A percentile compares a stretch with the other conserved stretches of the same genome.
Evolutionary conservation across 208 protist species (phyloP).

Genomic region (Vickermania ingenoplastis): DNA sequence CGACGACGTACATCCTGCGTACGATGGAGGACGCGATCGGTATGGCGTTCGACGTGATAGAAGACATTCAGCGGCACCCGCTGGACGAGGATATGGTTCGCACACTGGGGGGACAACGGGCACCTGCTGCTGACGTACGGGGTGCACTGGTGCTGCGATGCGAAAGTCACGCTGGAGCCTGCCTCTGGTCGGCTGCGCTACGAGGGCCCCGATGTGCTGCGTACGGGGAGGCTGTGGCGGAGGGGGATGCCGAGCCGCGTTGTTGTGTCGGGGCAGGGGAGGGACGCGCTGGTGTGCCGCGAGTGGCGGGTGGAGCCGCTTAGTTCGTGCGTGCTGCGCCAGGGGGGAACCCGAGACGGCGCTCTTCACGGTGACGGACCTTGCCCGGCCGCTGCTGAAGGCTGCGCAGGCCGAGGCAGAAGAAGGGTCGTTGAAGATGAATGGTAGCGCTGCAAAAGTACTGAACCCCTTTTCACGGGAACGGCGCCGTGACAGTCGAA

Average conservation of each 20-base stretch:
- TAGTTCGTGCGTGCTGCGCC: neutral
- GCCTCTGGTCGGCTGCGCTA: too few relatives aligned
- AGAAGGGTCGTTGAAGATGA: neutral
- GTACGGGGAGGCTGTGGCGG: neutral
- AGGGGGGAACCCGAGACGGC: slow-evolving; percentile 13
- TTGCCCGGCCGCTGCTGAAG: neutral
- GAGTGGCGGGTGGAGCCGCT: neutral
- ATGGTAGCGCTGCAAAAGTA: neutral
- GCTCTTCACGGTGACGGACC: slow-evolving; percentile 8
- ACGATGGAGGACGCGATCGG: slow-evolving; percentile 10
- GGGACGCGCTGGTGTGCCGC: neutral
- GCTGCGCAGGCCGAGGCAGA: neutral
- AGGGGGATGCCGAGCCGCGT: neutral
- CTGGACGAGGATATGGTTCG: too few relatives aligned
- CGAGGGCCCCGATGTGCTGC: too few relatives aligned
- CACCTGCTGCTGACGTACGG: too few relatives aligned
- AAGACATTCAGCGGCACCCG: too few relatives aligned
- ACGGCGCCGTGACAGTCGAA: neutral
- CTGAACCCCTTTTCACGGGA: neutral
- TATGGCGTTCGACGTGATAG: slow-evolving; percentile 14
- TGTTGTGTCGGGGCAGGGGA: neutral
- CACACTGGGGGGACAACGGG: too few relatives aligned
- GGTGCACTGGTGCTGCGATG: too few relatives aligned
- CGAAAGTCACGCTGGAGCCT: too few relatives aligned
- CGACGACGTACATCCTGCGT: slow-evolving; percentile 11